Evolutionary conservation across 2,329 filamentous ascomycete species (phyloP).

Genomic region (Teratosphaeria pseudoeucalypti): DNA sequence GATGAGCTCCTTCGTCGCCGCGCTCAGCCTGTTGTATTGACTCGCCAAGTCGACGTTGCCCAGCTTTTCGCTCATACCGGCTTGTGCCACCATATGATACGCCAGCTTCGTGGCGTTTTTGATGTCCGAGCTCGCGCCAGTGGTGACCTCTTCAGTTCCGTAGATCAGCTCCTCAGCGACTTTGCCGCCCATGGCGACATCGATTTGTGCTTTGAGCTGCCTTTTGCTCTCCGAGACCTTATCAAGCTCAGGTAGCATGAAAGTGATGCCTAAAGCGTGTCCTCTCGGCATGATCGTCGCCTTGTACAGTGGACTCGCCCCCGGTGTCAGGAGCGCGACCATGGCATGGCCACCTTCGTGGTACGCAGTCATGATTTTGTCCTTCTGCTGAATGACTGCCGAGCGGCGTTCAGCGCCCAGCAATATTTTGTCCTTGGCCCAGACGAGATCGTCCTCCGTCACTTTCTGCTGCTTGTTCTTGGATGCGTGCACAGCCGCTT

Average conservation of each 20-base stretch:
- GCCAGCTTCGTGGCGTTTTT: slow-evolving; percentile 70
- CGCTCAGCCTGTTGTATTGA: slow-evolving; percentile 72
- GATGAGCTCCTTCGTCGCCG: slow-evolving; percentile 75
- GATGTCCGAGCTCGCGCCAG: slow-evolving; percentile 76
- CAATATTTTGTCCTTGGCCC: slow-evolving; percentile 96
- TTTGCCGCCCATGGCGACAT: slow-evolving; percentile 74
- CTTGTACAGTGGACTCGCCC: slow-evolving; percentile 77
- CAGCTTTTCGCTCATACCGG: slow-evolving; percentile 79
- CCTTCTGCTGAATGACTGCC: slow-evolving; percentile 81
- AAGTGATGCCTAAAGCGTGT: slow-evolving; percentile 74
- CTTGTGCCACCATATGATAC: slow-evolving; percentile 76
- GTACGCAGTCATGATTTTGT: slow-evolving; percentile 92
- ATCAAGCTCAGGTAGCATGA: slow-evolving; percentile 81
- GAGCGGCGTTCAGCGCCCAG: slow-evolving; percentile 91
- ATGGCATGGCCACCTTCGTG: slow-evolving; percentile 94
- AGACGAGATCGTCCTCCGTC: slow-evolving; percentile 73
- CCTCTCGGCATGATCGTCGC: slow-evolving; percentile 93
- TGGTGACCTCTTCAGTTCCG: slow-evolving; percentile 82
- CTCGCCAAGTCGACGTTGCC: slow-evolving; percentile 82
- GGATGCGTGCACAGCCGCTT: slow-evolving; percentile 89
- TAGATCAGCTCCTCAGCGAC: slow-evolving; percentile 87
- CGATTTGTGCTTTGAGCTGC: slow-evolving; percentile 71
- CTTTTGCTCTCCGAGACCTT: slow-evolving; percentile 80
- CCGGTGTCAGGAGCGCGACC: slow-evolving; percentile 71
- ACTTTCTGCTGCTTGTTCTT: slow-evolving; percentile 70